A percentile compares a stretch with the other conserved stretches of the same genome.
These are phyloP conservation scores for Penicillium verhagenii DNA, from an alignment of 495 filamentous ascomycete species.

Conservation along the genomic window DNA sequence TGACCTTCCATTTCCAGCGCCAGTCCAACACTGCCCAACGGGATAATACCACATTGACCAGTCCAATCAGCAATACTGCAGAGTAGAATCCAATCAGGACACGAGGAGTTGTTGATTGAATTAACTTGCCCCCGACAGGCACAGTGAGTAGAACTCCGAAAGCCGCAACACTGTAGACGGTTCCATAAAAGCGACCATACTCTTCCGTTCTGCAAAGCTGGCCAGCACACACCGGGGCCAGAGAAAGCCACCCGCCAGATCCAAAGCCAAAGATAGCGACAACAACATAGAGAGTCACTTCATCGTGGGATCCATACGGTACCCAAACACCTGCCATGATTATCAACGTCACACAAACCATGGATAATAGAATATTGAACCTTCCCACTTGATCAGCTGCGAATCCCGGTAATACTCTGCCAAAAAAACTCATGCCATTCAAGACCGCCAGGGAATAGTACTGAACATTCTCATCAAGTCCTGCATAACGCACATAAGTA, in stretches of 20 bases:
- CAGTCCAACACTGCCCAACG: conserved; percentile 48
- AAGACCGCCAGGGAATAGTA: conserved; percentile 6
- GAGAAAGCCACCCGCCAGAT: conserved; percentile 59
- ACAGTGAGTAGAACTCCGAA: conserved; percentile 46
- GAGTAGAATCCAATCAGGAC: conserved; percentile 38
- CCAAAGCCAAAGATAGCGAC: conserved; percentile 64
- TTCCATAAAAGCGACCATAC: conserved; percentile 67
- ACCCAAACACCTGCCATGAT: conserved; percentile 58
- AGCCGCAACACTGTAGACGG: conserved; percentile 58
- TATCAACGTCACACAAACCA: conserved; percentile 47
- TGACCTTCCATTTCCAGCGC: conserved; percentile 47
- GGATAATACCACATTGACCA: conserved; percentile 33
- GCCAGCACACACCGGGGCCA: conserved; percentile 62
- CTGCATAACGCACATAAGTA: conserved; percentile 42
- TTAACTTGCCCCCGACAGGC: conserved; percentile 33
- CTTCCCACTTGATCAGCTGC: background rate
- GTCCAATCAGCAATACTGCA: conserved; percentile 34
- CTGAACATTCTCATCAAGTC: conserved; percentile 24
- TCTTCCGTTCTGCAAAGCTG: conserved; percentile 60
- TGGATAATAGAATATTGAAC: conserved; percentile 15
- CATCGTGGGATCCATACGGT: conserved; percentile 49
- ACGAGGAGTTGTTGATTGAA: conserved; percentile 37
- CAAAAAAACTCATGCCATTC: background rate
- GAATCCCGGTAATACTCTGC: background rate
- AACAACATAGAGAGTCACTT: conserved; percentile 48